Conservation (phyloP, 257 asterid species). For the Salvia splendens region DNA sequence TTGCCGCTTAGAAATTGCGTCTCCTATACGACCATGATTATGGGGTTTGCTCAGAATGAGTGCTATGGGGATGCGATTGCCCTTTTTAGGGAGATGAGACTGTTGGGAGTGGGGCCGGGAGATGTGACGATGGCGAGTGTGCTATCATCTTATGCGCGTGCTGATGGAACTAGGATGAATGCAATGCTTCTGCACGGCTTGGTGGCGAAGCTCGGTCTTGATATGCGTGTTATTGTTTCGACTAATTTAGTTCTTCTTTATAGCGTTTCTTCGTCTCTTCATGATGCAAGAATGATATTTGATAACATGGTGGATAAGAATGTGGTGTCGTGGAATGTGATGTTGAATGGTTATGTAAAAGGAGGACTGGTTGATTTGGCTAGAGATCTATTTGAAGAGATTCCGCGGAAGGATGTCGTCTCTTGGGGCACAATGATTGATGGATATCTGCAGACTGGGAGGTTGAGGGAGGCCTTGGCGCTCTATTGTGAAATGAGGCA, state of each 20-base stretch:
- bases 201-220: conserved; percentile 72
- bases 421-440: conserved; percentile 91
- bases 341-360: conserved; percentile 82
- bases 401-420: conserved; percentile 66
- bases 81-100: conserved; percentile 66
- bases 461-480: conserved; percentile 58
- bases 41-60: conserved; percentile 65
- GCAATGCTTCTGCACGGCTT: conserved; percentile 67
- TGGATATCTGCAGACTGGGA: conserved; percentile 62
- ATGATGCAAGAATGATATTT: conserved; percentile 55
- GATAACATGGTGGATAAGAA: conserved; percentile 57
- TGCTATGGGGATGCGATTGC: conserved; percentile 49
- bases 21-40: conserved; percentile 77
- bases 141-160: conserved; percentile 56
- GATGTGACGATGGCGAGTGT: conserved; percentile 82
- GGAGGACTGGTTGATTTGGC: conserved; percentile 56
- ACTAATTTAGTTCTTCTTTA: conserved; percentile 78
- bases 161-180: conserved; percentile 33
- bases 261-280: conserved; percentile 40
- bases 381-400: conserved; percentile 56
- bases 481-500: conserved; percentile 60
- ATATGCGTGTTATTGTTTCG: conserved; percentile 50
- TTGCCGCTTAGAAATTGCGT: conserved; percentile 66
- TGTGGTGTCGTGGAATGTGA: conserved; percentile 82
- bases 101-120: conserved; percentile 56